These are phyloP conservation scores for Rhododendron simsii DNA, from an alignment of 148 eudicot genomes.

Conservation along the genomic window DNA sequence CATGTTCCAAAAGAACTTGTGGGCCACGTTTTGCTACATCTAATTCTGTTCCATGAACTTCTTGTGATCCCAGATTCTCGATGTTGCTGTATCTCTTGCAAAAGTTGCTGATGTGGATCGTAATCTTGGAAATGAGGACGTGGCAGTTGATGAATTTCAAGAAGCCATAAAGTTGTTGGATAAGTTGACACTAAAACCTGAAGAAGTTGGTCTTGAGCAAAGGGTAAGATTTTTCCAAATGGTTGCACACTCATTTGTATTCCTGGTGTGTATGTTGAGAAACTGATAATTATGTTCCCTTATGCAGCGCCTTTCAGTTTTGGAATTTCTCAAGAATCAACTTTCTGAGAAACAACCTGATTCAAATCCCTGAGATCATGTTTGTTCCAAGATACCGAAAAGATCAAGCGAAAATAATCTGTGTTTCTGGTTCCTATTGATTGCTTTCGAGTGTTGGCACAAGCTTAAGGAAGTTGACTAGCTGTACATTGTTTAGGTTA, in stretches of 20 bases:
- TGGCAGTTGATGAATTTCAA: slow-evolving; percentile 62
- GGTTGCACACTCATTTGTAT: neutral
- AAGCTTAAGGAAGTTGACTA: neutral
- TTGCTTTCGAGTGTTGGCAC: neutral
- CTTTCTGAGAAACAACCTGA: slow-evolving; percentile 43
- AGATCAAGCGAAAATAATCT: neutral
- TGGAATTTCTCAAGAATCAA: slow-evolving; percentile 78
- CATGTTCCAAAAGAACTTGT: neutral
- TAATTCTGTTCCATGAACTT: neutral
- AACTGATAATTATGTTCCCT: neutral
- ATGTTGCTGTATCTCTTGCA: slow-evolving; percentile 82
- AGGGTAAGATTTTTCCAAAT: slow-evolving; percentile 47
- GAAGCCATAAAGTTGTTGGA: slow-evolving; percentile 68
- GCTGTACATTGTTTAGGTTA: neutral
- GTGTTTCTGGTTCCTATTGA: neutral
- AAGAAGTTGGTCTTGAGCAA: slow-evolving; percentile 68
- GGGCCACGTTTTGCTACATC: neutral
- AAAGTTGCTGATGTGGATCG: slow-evolving; percentile 98
- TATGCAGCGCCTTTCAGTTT: slow-evolving; percentile 74
- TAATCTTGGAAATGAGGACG: slow-evolving; percentile 64
- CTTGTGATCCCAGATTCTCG: slow-evolving; percentile 50
- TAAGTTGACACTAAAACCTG: slow-evolving; percentile 44
- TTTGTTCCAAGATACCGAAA: neutral
- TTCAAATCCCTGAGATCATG: slow-evolving; percentile 16
- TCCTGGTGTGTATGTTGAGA: neutral